phyloP scores from a whole-genome alignment of 2,329 filamentous ascomycete genomes.

The Ceratocystis variospora region DNA sequence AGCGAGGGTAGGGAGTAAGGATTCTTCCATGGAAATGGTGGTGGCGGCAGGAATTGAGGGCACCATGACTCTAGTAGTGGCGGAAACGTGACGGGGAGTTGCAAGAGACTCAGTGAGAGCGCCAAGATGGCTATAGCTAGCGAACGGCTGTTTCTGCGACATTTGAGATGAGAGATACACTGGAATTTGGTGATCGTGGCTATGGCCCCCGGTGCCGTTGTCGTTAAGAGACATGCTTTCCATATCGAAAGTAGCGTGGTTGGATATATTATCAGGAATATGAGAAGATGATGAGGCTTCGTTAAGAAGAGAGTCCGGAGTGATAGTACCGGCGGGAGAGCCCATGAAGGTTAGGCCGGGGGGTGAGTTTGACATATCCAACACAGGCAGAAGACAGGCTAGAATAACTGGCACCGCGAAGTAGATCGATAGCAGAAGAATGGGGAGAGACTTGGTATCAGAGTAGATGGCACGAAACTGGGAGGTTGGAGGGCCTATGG shows the following conservation, averaged over 20 bases:
- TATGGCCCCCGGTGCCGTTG: not conserved
- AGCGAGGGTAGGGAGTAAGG: not conserved
- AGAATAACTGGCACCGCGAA: not conserved
- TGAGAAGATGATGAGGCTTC: not conserved
- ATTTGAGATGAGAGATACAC: not conserved
- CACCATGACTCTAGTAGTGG: not conserved
- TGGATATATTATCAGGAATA: not conserved
- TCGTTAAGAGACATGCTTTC: not conserved
- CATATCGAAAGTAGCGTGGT: not conserved
- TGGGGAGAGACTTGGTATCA: not conserved
- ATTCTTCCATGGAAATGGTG: not conserved
- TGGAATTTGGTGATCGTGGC: not conserved
- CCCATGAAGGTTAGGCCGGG: slow-evolving; percentile 12
- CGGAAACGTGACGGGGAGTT: not conserved
- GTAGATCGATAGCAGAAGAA: not conserved
- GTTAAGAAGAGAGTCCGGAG: not conserved
- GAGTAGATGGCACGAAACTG: not conserved
- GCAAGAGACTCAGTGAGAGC: not conserved
- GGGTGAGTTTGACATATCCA: slow-evolving; percentile 7
- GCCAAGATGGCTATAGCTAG: not conserved
- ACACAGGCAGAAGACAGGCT: not conserved
- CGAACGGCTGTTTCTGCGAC: not conserved
- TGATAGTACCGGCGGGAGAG: not conserved
- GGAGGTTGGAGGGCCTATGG: not conserved
- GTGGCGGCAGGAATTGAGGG: not conserved